Conservation (phyloP, 2,329 filamentous ascomycete genomes). For the Ciborinia camelliae region DNA sequence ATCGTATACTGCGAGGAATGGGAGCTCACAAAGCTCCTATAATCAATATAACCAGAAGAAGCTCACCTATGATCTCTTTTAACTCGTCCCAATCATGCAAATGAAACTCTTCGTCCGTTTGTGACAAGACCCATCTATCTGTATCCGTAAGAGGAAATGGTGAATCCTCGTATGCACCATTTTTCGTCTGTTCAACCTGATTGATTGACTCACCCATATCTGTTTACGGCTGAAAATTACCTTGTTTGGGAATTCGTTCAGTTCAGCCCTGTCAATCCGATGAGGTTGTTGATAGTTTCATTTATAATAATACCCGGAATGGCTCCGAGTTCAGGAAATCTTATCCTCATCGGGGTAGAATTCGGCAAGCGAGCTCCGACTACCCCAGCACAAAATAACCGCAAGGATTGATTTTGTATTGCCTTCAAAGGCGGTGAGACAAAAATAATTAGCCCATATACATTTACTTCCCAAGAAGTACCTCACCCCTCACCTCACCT, state of each 20-base stretch:
- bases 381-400: slow-evolving; percentile 18
- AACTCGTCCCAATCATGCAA: slow-evolving; percentile 73
- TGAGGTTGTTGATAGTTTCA: slow-evolving; percentile 6
- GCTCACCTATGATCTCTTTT: slow-evolving; percentile 61
- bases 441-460: no score
- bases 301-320: background rate
- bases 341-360: slow-evolving; percentile 18
- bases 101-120: slow-evolving; percentile 67
- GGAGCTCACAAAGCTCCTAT: background rate
- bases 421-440: no score
- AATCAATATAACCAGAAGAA: background rate
- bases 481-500: background rate
- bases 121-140: slow-evolving; percentile 56
- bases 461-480: no score
- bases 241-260: background rate
- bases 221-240: slow-evolving; percentile 18
- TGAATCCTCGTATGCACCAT: slow-evolving; percentile 26
- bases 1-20: background rate
- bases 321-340: slow-evolving; percentile 9
- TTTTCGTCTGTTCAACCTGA: slow-evolving; percentile 2
- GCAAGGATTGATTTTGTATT: no score
- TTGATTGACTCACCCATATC: slow-evolving; percentile 4
- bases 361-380: slow-evolving; percentile 10
- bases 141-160: slow-evolving; percentile 59
- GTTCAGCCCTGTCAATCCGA: slow-evolving; percentile 19